Evolutionary conservation across 1,284 basidiomycete genomes (phyloP), one percentile per base, ranked within the genome.

Genomic region (Cutaneotrichosporon cutaneum): DNA sequence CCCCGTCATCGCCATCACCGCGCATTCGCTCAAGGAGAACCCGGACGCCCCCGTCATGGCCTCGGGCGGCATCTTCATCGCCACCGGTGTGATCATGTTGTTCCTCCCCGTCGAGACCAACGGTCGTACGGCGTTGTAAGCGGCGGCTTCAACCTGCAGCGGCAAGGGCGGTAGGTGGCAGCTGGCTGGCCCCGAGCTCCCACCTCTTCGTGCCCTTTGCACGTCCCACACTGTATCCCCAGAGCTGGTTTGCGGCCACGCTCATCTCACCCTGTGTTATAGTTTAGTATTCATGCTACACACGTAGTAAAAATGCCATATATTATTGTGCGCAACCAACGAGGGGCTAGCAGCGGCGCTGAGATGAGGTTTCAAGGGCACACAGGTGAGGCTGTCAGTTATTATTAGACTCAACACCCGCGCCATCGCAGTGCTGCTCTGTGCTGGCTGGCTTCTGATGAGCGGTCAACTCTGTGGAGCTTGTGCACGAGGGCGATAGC

Each of bases 61-160:
- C n/a, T 82, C 84, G 2, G 86, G 84, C 1, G 72, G 82, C 3
- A 77, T 87, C 60, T 85, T 86, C 74, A 68, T 86, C 26, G 80
- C 82, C 39, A 68, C 72, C 16, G 70, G 66, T 21, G 24, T 73
- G 51, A 83, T 87, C 77, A 74, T 86, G 54, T 42, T 85, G 11
- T 68, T 84, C 27, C 77, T 87, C 48, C 86, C 86, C 9, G 85
- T 86, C 65, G 85, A 87, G 81, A 84, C 85, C 50, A 65, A 79
- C 56, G 79, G 78, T 26, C 63, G 59, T 54, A 70, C 72, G 8
- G 72, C 71, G 13, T 61, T 69, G 36, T 70, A 63, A 51, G 48
- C 48, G 14, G 16, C 16, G 18, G 2, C 18, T 16, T 0, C 26
- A 10, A 30, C 3, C 48, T 13, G 48, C 48, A 16, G 26, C 24